Conservation (phyloP, 176 grass and related monocot genomes). For the Tillandsia fasciculata region DNA sequence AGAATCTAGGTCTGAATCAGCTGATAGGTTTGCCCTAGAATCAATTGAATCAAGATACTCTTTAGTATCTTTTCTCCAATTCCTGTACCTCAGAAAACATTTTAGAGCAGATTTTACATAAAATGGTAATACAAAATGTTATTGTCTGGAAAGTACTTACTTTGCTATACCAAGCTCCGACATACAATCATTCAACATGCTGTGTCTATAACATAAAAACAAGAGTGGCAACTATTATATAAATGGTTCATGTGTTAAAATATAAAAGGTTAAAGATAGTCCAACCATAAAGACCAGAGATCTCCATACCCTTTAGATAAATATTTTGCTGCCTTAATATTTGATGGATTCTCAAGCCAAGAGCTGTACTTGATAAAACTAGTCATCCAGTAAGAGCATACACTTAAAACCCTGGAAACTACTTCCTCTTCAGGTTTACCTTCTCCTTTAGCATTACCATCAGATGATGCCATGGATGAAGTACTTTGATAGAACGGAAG, state of each 20-base stretch:
- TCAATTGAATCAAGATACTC: constrained; percentile 28
- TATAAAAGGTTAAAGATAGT: constrained; percentile 16
- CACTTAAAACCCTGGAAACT: constrained; percentile 55
- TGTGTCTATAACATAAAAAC: constrained; percentile 51
- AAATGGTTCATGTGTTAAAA: constrained; percentile 6
- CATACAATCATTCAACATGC: constrained; percentile 76
- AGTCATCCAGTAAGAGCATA: constrained; percentile 87
- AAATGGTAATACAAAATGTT: constrained; percentile 12
- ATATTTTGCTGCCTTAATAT: constrained; percentile 80
- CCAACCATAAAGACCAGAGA: constrained; percentile 15
- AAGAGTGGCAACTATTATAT: constrained; percentile 13
- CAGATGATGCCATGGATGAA: constrained; percentile 33
- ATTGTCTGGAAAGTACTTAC: constrained; percentile 34
- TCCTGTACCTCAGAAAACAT: constrained; percentile 30
- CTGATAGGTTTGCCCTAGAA: constrained; percentile 22
- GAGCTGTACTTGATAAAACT: constrained; percentile 87
- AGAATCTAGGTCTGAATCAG: constrained; percentile 47
- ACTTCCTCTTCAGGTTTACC: constrained; percentile 36
- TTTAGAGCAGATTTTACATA: constrained; percentile 9
- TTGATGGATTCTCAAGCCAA: constrained; percentile 93
- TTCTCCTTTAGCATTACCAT: constrained; percentile 47
- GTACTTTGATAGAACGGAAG: constrained; percentile 70
- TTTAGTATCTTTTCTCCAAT: constrained; percentile 20
- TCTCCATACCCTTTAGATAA: constrained; percentile 73
- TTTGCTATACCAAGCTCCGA: constrained; percentile 52